Base-by-base conservation (phyloP, 1,284 basidiomycete species). In the Ganoderma lingzhi region DNA sequence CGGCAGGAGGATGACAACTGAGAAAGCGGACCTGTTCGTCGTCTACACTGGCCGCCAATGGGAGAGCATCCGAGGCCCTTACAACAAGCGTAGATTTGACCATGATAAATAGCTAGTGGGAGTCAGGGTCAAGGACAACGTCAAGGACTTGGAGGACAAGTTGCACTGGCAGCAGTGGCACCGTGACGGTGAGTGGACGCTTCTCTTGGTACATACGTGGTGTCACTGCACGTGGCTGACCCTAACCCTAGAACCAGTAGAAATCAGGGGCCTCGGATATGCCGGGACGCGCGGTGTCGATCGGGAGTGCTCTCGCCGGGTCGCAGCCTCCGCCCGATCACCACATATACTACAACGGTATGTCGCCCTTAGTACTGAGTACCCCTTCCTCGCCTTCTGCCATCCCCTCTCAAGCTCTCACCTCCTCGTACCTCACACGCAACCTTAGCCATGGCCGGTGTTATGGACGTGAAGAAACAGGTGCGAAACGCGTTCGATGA, bases 1-100 rank as follows among this genome's bases (percentile, higher is more conserved):
- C 68, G 51, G 42, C 53, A 56, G 14, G 55, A 28, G 37, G 17
- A 48, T 32, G 23, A 37, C 39, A 14, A 17, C 17, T 10, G 60
- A 39, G 41, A 19, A 39, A 12, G 75, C 87, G 76, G 68, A 96
- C 96, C 85, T 94, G 91, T 80, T 98, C 96, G 78, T 98, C 96
- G 78, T 98, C 96, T 17, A 98, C 96, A 71, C 94, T 96, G 1
- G 96, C 96, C 12, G 96, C 96, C 3, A 98, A 87, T 14, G 96
- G 96, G 19, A 98, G 87, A 37, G 94, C 95, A 80, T 98, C 96
- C 41, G 89, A 90, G n/a, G 95, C 95, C 73, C 96, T 85, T 45
- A 96, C 96, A 75, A 98, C 92, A 71, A 95, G 93, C 41, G 96
- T 98, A 74, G 96, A 96, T 72, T 91, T 88, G 72, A 97, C 96